Evolutionary conservation across 495 filamentous ascomycete genomes (phyloP).

Genomic region (Penicillium diatomitis): DNA sequence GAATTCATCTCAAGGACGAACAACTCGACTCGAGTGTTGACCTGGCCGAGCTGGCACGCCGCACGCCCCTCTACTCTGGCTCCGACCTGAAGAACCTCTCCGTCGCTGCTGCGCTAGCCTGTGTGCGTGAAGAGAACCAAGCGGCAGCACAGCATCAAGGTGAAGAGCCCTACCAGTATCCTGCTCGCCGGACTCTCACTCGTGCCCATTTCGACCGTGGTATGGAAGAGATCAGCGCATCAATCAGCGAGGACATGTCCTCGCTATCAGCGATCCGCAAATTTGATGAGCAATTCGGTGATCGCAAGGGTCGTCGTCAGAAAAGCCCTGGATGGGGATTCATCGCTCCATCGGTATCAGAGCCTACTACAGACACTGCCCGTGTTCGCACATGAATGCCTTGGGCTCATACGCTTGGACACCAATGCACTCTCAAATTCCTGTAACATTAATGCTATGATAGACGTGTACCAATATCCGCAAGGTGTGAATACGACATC

Average conservation of each 20-base stretch:
- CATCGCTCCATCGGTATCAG: conserved; percentile 17
- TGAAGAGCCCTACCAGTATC: conserved; percentile 47
- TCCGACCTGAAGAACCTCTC: conserved; percentile 90
- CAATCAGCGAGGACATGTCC: conserved; percentile 91
- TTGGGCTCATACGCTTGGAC: background rate
- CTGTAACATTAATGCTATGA: conserved; percentile 21
- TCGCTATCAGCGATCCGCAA: conserved; percentile 77
- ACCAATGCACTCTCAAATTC: background rate
- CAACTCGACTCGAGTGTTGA: conserved; percentile 58
- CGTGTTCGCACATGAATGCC: conserved; percentile 32
- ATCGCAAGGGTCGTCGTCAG: conserved; percentile 65
- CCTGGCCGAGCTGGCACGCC: conserved; percentile 56
- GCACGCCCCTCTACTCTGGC: conserved; percentile 91
- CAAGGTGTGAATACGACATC: conserved; percentile 3
- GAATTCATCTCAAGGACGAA: conserved; percentile 80
- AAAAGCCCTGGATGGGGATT: conserved; percentile 44
- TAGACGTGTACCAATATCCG: conserved; percentile 27
- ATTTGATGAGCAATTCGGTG: conserved; percentile 94
- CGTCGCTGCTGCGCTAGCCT: conserved; percentile 82
- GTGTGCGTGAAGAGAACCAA: conserved; percentile 76
- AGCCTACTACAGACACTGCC: conserved; percentile 21
- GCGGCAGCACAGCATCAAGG: conserved; percentile 43
- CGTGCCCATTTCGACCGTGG: conserved; percentile 73
- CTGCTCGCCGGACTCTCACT: conserved; percentile 56
- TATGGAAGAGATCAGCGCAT: conserved; percentile 82